Conservation (phyloP, 78 protist species). For the Dictyostelium intermedium region DNA sequence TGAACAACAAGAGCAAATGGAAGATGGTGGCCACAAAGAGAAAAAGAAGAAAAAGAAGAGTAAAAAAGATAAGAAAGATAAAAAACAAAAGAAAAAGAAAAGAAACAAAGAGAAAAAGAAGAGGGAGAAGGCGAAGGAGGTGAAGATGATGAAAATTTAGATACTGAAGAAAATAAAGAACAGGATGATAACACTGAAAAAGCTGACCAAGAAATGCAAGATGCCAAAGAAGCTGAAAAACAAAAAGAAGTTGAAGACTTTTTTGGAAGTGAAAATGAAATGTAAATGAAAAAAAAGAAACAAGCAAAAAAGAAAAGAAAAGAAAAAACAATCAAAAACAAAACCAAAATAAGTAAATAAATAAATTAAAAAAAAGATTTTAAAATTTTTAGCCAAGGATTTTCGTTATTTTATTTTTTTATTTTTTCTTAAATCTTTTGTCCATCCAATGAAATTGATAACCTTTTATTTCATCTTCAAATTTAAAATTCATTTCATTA, state of each 20-base stretch:
- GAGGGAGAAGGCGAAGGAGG: not conserved
- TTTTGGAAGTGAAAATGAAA: not conserved
- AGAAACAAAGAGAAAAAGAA: conserved; percentile 3
- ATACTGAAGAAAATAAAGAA: not conserved
- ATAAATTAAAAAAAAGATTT: not conserved
- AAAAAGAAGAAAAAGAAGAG: not conserved
- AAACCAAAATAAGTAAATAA: no score
- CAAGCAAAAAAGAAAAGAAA: not conserved
- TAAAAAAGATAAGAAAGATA: not conserved
- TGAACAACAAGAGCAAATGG: not conserved
- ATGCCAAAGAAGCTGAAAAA: not conserved
- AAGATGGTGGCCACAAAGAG: not conserved
- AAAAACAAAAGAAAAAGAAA: not conserved
- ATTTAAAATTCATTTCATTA: not conserved
- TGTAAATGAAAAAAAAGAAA: not conserved
- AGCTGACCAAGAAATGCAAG: not conserved
- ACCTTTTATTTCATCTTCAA: not conserved
- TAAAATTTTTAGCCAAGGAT: no score
- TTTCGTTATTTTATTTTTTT: no score
- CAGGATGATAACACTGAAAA: not conserved
- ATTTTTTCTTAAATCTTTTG: not conserved
- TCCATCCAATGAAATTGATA: not conserved
- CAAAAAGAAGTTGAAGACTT: not conserved
- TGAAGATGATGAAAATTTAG: not conserved
- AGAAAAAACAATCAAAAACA: not conserved